These are phyloP conservation scores for Crotalaria pallida DNA, from an alignment of 306 rosid genomes.

Conservation along the genomic window DNA sequence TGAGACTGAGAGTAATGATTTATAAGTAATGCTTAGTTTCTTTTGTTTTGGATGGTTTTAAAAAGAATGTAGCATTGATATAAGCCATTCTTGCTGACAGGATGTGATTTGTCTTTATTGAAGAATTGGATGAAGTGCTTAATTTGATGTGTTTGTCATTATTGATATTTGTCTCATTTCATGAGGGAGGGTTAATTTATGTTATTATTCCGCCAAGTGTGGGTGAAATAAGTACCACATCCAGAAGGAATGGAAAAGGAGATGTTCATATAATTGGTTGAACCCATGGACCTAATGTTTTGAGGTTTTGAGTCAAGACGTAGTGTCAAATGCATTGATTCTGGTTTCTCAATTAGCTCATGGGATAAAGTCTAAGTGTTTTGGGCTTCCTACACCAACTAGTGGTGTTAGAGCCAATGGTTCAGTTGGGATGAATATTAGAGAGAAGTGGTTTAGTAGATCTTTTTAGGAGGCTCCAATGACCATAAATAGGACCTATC, in stretches of 20 bases:
- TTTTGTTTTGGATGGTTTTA: not conserved
- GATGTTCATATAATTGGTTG: too few species aligned
- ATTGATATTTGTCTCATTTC: not conserved
- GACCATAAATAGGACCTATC: conserved; percentile 3
- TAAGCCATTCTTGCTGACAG: not conserved
- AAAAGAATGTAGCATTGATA: not conserved
- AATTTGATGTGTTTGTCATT: not conserved
- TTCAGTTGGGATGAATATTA: too few species aligned
- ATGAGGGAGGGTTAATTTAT: not conserved
- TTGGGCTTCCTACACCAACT: not conserved
- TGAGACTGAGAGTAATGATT: too few species aligned
- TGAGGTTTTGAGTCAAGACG: too few species aligned
- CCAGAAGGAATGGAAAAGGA: too few species aligned
- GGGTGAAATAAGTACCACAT: too few species aligned
- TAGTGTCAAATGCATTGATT: too few species aligned
- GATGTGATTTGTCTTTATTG: not conserved
- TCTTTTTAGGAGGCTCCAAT: not conserved
- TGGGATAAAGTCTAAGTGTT: not conserved
- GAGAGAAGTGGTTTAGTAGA: too few species aligned
- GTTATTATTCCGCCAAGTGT: too few species aligned
- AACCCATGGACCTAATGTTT: too few species aligned
- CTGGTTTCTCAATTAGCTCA: too few species aligned
- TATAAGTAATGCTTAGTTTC: not conserved
- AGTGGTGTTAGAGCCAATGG: too few species aligned
- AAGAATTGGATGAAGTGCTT: not conserved